Base-by-base conservation (phyloP, 164 flowering plant species). In the Euptelea pleiosperma region DNA sequence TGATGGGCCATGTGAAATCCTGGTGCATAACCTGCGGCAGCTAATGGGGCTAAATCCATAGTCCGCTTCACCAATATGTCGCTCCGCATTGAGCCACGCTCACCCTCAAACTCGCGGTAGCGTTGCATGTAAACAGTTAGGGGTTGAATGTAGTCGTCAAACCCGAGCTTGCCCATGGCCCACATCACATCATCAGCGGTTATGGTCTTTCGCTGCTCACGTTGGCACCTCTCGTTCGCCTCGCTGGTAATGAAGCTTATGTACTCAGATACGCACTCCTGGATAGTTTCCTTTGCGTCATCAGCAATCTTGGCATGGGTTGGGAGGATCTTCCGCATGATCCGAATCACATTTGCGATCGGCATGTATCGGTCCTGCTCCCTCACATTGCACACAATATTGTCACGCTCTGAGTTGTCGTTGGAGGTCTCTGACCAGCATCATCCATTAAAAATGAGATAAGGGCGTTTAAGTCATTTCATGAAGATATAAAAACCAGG, bases 281-380 rank as follows among this genome's bases (percentile, higher is more conserved):
- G 96, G 65, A 86, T 79, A 0, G 89, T 82, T 50, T 84, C 86
- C 73, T 86, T 88, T 45, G 92, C 88, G 33, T 84, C 96, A 53
- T 82, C 92, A 0, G 96, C 80, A 53, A 88, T 84, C 63, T 88
- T 88, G 45, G 96, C 92, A 36, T 88, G 92, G 2, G 82, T 69
- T 0, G 96, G 96, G 1, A 86, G 86, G 62, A 74, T 77, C 57
- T 72, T 78, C 37, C 87, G 80, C 96, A 88, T 88, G 75, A 88
- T 84, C 29, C 96, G 33, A 44, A 86, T 86, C 61, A 88, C 90
- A 31, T 88, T 86, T 0, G 92, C 92, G 0, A 86, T 86, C 4
- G 91, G 96, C 92, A 88, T 86, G 81, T 77, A 86, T 18, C 86
- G 64, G 78, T 84, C 96, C 68, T 84, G 96, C 68, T 86, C 90